These are phyloP conservation scores for Trichoderma koningiopsis DNA, from an alignment of 2,329 filamentous ascomycete genomes.

Conservation along the genomic window DNA sequence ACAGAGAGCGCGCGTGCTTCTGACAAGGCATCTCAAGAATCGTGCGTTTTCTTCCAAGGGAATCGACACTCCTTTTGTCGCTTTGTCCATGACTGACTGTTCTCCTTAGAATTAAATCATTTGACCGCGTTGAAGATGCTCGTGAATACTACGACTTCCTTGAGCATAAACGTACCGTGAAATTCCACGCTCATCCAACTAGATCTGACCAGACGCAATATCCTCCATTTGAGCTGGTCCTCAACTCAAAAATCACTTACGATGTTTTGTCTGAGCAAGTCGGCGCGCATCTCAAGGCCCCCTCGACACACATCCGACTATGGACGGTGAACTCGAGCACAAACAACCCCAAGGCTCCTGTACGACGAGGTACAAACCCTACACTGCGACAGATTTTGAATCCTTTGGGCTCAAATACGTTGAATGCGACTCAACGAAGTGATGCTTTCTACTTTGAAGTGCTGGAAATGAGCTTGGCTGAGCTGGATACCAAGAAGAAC, in stretches of 20 bases:
- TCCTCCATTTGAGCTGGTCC: constrained; percentile 70
- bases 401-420: constrained; percentile 67
- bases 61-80: not conserved
- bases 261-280: constrained; percentile 85
- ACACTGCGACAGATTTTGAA: constrained; percentile 80
- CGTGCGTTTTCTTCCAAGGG: constrained; percentile 32
- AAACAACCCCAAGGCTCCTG: constrained; percentile 73
- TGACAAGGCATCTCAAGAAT: constrained; percentile 38
- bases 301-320: constrained; percentile 87
- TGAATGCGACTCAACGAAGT: constrained; percentile 67
- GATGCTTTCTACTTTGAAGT: constrained; percentile 92
- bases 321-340: constrained; percentile 79
- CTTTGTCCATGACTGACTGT: not conserved
- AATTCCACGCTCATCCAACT: constrained; percentile 70
- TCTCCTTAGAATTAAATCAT: constrained; percentile 31
- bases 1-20: constrained; percentile 34
- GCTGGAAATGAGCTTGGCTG: constrained; percentile 88
- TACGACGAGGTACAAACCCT: constrained; percentile 71
- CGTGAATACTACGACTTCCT: constrained; percentile 92
- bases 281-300: constrained; percentile 72
- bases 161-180: constrained; percentile 77
- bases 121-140: constrained; percentile 68
- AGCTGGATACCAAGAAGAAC: constrained; percentile 89
- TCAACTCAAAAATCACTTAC: constrained; percentile 89
- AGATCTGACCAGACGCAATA: constrained; percentile 60